phyloP scores from a whole-genome alignment of 352 stramenopile species.

The Globisporangium viniferum region DNA sequence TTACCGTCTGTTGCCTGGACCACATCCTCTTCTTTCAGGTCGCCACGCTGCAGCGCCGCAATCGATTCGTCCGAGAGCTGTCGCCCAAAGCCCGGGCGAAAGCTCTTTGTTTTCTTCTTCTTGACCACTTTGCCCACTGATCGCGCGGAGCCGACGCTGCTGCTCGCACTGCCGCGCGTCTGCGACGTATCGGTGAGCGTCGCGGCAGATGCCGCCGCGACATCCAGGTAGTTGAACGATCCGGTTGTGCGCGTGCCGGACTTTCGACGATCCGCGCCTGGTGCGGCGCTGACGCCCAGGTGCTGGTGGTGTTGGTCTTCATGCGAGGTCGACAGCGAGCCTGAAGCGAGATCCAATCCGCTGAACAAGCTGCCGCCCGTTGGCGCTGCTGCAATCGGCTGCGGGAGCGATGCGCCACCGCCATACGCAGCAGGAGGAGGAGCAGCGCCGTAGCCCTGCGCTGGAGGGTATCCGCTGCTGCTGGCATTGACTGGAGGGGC shows the following conservation, averaged over 20 bases:
- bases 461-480: constrained; percentile 9
- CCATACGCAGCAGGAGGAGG: constrained; percentile 14
- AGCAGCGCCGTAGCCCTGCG: constrained; percentile 26
- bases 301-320: constrained; percentile 21
- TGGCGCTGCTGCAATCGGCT: neutral
- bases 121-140: constrained; percentile 60
- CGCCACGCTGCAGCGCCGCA: constrained; percentile 71
- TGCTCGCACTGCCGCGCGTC: constrained; percentile 28
- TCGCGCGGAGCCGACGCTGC: constrained; percentile 19
- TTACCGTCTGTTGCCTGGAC: constrained; percentile 26
- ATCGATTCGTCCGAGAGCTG: constrained; percentile 81
- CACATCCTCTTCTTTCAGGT: constrained; percentile 72
- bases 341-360: constrained; percentile 44
- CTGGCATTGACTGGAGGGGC: constrained; percentile 12
- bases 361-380: constrained; percentile 36
- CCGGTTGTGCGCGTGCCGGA: constrained; percentile 25
- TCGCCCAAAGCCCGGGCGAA: constrained; percentile 77
- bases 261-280: constrained; percentile 35
- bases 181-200: constrained; percentile 22
- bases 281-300: neutral
- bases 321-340: constrained; percentile 14
- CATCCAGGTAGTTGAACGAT: constrained; percentile 68
- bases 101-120: constrained; percentile 87
- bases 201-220: constrained; percentile 23
- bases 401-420: constrained; percentile 2